Conservation (phyloP, 257 asterid genomes). For the Nicotiana tabacum region DNA sequence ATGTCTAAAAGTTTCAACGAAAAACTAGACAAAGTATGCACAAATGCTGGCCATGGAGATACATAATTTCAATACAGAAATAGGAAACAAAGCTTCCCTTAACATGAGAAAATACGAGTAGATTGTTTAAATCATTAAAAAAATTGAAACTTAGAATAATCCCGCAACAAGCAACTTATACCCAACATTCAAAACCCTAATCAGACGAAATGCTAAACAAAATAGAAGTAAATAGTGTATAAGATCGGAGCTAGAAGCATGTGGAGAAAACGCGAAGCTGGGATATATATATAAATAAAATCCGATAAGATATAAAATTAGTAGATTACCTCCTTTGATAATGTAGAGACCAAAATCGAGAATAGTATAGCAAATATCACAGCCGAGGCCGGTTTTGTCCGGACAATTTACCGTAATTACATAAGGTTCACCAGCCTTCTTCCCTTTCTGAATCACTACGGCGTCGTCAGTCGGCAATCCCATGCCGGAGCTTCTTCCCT, state of each 20-base stretch:
- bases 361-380: slow-evolving; percentile 60
- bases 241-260: too few species aligned
- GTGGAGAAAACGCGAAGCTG: neutral
- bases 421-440: slow-evolving; percentile 54
- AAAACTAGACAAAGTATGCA: neutral
- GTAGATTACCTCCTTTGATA: slow-evolving; percentile 47
- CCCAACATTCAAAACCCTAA: neutral
- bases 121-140: neutral
- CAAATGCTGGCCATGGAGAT: neutral
- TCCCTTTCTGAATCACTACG: slow-evolving; percentile 61
- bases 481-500: slow-evolving; percentile 17
- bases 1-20: neutral
- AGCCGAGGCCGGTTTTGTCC: slow-evolving; percentile 60
- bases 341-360: slow-evolving; percentile 63
- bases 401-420: slow-evolving; percentile 64
- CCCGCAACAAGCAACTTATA: neutral
- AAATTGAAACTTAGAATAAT: neutral
- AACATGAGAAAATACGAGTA: neutral
- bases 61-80: neutral
- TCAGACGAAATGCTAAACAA: neutral
- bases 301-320: neutral
- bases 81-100: neutral
- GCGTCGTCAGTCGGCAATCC: slow-evolving; percentile 52
- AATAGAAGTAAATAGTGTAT: neutral
- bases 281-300: neutral